phyloP scores from a whole-genome alignment of 495 filamentous ascomycete species.

The Aspergillus sparsus region DNA sequence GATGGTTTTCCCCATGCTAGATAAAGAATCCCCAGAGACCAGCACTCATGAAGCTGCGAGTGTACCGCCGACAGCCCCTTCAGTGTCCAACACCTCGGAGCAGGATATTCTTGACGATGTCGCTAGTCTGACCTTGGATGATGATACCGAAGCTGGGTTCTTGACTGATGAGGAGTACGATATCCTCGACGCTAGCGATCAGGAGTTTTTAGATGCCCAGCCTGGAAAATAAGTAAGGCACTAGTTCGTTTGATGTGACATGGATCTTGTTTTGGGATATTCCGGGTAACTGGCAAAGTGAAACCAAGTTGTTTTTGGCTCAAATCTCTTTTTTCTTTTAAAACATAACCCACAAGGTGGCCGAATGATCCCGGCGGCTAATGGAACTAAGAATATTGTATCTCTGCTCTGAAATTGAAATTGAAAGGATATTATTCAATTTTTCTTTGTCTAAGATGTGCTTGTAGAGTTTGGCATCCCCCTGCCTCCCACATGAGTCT shows the following conservation, averaged over 20 bases:
- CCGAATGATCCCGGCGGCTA: neutral
- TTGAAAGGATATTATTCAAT: constrained; percentile 6
- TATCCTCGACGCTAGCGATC: constrained; percentile 91
- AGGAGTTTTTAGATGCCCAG: constrained; percentile 66
- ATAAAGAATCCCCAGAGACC: constrained; percentile 85
- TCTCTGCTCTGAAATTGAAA: constrained; percentile 15
- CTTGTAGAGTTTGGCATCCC: neutral
- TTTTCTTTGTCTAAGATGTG: neutral
- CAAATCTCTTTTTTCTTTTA: neutral
- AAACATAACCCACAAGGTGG: constrained; percentile 1
- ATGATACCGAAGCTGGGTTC: constrained; percentile 66
- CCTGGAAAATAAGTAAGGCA: constrained; percentile 25
- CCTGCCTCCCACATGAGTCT: constrained; percentile 1
- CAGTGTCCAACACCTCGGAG: constrained; percentile 46
- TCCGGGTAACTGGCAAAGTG: constrained; percentile 14
- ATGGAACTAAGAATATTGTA: constrained; percentile 6
- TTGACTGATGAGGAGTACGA: constrained; percentile 98
- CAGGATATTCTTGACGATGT: constrained; percentile 64
- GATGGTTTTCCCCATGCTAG: constrained; percentile 97
- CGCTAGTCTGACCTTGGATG: constrained; percentile 64
- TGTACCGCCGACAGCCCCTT: constrained; percentile 34
- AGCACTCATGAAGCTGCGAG: constrained; percentile 67
- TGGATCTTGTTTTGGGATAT: constrained; percentile 11
- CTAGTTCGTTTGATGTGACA: constrained; percentile 18
- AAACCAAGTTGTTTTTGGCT: constrained; percentile 14